phyloP scores from a whole-genome alignment of 441 rosid species.

The Monsonia emarginata region DNA sequence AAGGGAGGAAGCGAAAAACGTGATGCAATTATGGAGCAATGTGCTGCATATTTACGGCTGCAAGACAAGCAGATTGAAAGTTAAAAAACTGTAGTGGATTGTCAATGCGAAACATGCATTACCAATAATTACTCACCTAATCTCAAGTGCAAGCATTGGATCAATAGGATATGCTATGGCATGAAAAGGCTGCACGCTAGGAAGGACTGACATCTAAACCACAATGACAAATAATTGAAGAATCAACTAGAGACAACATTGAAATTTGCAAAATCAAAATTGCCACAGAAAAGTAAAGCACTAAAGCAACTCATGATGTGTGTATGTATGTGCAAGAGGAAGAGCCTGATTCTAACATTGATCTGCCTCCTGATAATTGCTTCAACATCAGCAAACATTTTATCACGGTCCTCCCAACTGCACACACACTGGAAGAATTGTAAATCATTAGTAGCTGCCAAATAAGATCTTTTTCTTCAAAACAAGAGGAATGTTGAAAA shows the following conservation, averaged over 20 bases:
- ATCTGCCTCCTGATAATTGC: constrained; percentile 80
- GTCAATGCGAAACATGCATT: not conserved
- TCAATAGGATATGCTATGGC: constrained; percentile 99
- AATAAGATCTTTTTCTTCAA: not conserved
- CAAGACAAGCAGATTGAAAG: constrained; percentile 12
- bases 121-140: constrained; percentile 41
- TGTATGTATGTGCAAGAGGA: not conserved
- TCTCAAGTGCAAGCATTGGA: constrained; percentile 87
- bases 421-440: constrained; percentile 59
- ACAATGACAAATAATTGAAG: constrained; percentile 1
- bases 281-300: not conserved
- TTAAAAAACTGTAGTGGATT: not conserved
- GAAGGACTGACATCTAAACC: constrained; percentile 76
- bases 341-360: constrained; percentile 34
- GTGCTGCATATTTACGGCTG: constrained; percentile 94
- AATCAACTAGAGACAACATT: not conserved
- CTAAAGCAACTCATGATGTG: too few relatives aligned
- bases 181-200: constrained; percentile 98
- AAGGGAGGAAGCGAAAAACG: constrained; percentile 73
- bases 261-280: not conserved
- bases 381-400: constrained; percentile 81
- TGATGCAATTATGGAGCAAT: constrained; percentile 82
- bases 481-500: not conserved
- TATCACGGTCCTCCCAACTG: constrained; percentile 92
- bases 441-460: not conserved